Percentiles rank a stretch among this genome's conserved stretches.
phyloP scores from a whole-genome alignment of 805 yeast species.

The Torulaspora microellipsoides region DNA sequence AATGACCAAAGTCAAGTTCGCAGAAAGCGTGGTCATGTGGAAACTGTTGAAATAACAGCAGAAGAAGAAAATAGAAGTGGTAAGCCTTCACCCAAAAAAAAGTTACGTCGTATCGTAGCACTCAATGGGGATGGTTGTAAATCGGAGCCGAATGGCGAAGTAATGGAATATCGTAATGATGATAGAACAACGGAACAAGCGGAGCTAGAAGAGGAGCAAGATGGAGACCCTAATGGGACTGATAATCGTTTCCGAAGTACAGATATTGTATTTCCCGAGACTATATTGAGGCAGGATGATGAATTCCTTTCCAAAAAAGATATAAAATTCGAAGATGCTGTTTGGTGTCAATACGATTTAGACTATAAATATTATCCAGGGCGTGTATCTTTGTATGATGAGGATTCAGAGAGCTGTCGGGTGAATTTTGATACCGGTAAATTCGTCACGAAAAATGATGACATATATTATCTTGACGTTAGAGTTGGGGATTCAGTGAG shows the following conservation, averaged over 20 bases:
- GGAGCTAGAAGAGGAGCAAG: background rate
- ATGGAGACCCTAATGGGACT: background rate
- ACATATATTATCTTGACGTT: slow-evolving; percentile 47
- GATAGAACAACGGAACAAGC: background rate
- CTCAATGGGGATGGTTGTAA: background rate
- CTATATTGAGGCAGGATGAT: slow-evolving; percentile 6
- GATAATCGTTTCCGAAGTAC: no score
- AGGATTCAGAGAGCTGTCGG: slow-evolving; percentile 8
- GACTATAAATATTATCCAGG: slow-evolving; percentile 48
- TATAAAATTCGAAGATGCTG: slow-evolving; percentile 36
- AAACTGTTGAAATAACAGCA: slow-evolving; percentile 5
- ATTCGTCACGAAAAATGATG: slow-evolving; percentile 18
- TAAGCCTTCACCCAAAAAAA: slow-evolving; percentile 6
- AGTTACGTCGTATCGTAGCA: background rate
- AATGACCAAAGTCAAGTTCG: background rate
- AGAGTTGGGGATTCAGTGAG: slow-evolving; percentile 52
- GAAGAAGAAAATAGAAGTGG: slow-evolving; percentile 5
- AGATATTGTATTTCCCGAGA: no score
- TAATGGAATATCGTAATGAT: background rate
- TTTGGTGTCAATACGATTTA: slow-evolving; percentile 51
- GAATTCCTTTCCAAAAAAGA: slow-evolving; percentile 27
- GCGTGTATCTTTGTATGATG: slow-evolving; percentile 29
- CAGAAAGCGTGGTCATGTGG: slow-evolving; percentile 1
- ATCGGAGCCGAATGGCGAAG: background rate
- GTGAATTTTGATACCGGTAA: slow-evolving; percentile 25